Evolutionary conservation across 2,329 filamentous ascomycete species (phyloP), one percentile per base, ranked within the genome.

Genomic region (Neurospora crassa): DNA sequence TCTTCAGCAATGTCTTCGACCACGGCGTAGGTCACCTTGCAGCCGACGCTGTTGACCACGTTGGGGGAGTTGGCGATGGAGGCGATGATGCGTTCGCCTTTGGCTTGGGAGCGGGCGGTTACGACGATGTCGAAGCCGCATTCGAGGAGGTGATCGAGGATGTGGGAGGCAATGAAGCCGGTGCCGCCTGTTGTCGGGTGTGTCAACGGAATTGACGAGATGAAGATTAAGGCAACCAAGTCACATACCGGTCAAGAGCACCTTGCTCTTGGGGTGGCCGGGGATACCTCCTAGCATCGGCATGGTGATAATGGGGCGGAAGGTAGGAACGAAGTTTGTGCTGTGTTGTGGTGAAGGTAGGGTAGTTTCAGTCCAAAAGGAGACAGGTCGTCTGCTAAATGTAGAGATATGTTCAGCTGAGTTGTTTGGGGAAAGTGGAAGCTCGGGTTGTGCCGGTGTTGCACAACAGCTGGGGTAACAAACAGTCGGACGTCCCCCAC

Each of bases 1-100:
- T 89, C 85, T 73, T 88, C 78, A 0, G 90, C 90, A 74, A 96
- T 90, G 74, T 96, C 91, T 68, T 88, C 85, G 14, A 96, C 91
- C 72, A 95, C 86, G 43, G 78, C 81, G 70, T 81, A 84, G 1
- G 81, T 79, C 1, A 84, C 71, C 1, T 53, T 80, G 5, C 75
- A 68, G 71, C 86, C 85, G 1, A 85, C 81, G 1, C 3, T 37
- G 4, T 37, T 63, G 8, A 82, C 80, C 40, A 80, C 76, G 0
- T 79, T 77, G 37, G 84, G 77, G 0, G 81, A 79, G 2, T 79
- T 73, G n/a, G 81, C 77, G 40, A 85, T 78, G 0, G 83, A 82
- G 2, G 81, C 74, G 41, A 82, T 73, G 68, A 87, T 82, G 2
- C 79, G 79, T 3, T 81, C 73, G 1, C 84, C 84, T 72, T 87